Base-by-base conservation (phyloP, 192 early-diverging fungal species). In the Linnemannia exigua region DNA sequence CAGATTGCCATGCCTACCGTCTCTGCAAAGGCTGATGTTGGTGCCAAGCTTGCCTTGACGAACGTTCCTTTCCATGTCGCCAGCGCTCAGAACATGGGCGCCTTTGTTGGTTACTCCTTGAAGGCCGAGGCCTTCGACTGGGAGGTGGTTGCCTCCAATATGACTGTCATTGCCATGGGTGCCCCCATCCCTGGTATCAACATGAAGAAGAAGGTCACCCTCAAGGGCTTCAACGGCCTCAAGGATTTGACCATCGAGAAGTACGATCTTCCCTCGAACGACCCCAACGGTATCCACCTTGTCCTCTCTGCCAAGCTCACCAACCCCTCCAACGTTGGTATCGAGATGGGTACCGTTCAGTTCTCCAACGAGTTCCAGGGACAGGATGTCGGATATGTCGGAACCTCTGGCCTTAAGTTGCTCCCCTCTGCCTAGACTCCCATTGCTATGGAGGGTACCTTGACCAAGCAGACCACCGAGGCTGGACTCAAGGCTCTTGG, bases 201-300 rank as follows among this genome's bases (percentile, higher is more conserved):
- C 48, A 88, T 93, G 87, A 73, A 67, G 36, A 93, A 94, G 77
- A 75, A 70, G 70, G 88, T 94, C 14, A 90, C 76, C 54, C 81
- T 93, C 67, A 87, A 82, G 51, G 74, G 77, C 2, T 92, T 91
- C 61, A 87, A 92, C 69, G 89, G 89, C 36, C 89, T 93, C 70
- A 68, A 76, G 44, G 81, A 67, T 36, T 67, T 75, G 70, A 72
- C 79, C 41, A 88, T 92, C 61, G 63, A 81, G 28, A 75, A 77
- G 16, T 93, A 90, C 72, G 79, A 92, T 73, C 77, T 93, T 38
- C 92, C 92, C 38, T 79, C 87, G 22, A 89, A 92, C 63, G 90
- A 91, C 51, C 83, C 90, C 61, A 75, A 79, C 25, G 84, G 84
- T 63, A 86, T 86, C 48, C 86, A 83, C 20, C 68, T 87, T 37